phyloP scores from a whole-genome alignment of 2,329 filamentous ascomycete genomes.

The Calonectria henricotiae region DNA sequence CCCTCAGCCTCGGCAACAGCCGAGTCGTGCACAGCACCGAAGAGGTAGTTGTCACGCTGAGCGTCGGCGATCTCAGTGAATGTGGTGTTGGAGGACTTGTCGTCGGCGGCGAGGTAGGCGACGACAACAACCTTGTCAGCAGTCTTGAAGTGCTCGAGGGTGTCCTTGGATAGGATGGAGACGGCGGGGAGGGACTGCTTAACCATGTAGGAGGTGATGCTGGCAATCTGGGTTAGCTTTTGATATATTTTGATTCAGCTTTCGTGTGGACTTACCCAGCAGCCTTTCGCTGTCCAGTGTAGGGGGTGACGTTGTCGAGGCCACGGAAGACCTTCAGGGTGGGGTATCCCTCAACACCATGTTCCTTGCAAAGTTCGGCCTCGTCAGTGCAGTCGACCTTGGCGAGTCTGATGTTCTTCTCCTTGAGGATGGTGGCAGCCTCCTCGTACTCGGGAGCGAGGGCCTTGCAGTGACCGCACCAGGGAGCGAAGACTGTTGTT shows the following conservation, averaged over 20 bases:
- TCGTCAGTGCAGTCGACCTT: conserved; percentile 98
- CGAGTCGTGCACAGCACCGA: conserved; percentile 89
- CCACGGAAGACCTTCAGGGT: conserved; percentile 99
- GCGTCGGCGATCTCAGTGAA: conserved; percentile 82
- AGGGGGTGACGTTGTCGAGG: conserved; percentile 83
- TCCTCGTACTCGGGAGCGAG: conserved; percentile 94
- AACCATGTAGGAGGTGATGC: conserved; percentile 90
- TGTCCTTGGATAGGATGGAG: conserved; percentile 85
- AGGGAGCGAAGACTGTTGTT: conserved; percentile 88
- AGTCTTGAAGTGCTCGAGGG: conserved; percentile 95
- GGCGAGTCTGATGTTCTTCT: conserved; percentile 87
- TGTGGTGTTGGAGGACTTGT: conserved; percentile 90
- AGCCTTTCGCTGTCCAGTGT: conserved; percentile 92
- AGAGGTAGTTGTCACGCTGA: conserved; percentile 92
- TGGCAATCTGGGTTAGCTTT: conserved; percentile 53
- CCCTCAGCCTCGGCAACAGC: conserved; percentile 91
- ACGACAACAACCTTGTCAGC: conserved; percentile 97
- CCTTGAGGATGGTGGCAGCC: conserved; percentile 87
- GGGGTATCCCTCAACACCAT: conserved; percentile 97
- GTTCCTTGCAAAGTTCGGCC: conserved; percentile 89
- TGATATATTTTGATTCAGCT: neutral
- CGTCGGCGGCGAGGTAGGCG: conserved; percentile 85
- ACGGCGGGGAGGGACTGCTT: conserved; percentile 98
- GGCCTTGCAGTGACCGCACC: conserved; percentile 99
- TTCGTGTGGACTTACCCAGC: conserved; percentile 71